Percentiles rank a stretch among this genome's conserved stretches.
Evolutionary conservation across 78 protist species (phyloP).

Genomic region (Polysphondylium violaceum): DNA sequence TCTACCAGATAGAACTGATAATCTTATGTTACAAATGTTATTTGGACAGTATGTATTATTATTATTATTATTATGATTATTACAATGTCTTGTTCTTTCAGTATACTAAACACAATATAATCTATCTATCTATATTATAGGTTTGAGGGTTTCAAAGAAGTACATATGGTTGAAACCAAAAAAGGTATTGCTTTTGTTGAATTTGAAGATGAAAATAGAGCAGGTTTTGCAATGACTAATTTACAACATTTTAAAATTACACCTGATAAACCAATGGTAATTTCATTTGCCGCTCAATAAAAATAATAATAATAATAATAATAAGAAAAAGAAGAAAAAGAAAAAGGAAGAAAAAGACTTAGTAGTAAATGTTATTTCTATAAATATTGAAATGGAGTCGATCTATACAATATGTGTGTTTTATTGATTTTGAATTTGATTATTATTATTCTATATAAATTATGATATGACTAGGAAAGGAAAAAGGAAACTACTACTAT

Average conservation of each 20-base stretch:
- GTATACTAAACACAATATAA: too few relatives aligned
- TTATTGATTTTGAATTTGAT: not conserved
- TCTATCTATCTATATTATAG: not conserved
- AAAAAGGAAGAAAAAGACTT: not conserved
- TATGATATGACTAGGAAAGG: too few relatives aligned
- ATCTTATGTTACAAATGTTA: conserved; percentile 82
- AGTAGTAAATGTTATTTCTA: not conserved
- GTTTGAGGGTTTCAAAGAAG: conserved; percentile 90
- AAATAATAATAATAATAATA: not conserved
- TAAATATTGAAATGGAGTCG: not conserved
- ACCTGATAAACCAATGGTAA: conserved; percentile 78
- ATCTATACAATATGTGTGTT: not conserved
- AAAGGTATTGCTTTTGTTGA: conserved; percentile 94
- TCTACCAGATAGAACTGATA: conserved; percentile 88
- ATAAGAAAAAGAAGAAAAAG: not conserved
- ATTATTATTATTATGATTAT: not conserved
- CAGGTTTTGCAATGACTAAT: conserved; percentile 82
- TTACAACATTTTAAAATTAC: conserved; percentile 80
- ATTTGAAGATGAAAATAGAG: conserved; percentile 82
- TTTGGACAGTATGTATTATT: conserved; percentile 87
- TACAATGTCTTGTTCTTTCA: not conserved
- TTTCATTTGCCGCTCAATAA: conserved; percentile 79
- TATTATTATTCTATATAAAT: not conserved
- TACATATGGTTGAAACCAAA: conserved; percentile 87
- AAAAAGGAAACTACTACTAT: too few relatives aligned